These are phyloP conservation scores for Penicillium maclennaniae DNA, from an alignment of 495 filamentous ascomycete genomes.

Conservation along the genomic window DNA sequence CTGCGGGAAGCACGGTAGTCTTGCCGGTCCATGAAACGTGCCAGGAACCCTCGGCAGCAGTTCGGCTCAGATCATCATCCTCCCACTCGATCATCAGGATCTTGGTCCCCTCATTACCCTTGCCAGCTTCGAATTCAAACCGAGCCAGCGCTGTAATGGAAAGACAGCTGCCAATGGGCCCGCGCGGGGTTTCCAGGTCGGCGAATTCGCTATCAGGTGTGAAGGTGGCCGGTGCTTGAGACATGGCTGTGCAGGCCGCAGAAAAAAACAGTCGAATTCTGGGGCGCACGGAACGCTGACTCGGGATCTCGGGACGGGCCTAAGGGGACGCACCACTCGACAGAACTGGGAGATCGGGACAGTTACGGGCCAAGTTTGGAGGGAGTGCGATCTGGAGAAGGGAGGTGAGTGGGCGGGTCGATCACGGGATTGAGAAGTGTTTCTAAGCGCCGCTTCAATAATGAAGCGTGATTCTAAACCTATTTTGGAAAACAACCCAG, in stretches of 20 bases:
- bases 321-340: conserved; percentile 4
- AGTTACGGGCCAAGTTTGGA: conserved; percentile 1
- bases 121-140: conserved; percentile 78
- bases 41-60: conserved; percentile 49
- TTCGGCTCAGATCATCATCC: conserved; percentile 44
- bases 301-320: background rate
- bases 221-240: conserved; percentile 26
- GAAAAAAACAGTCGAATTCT: background rate
- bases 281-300: conserved; percentile 6
- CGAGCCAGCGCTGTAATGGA: conserved; percentile 62
- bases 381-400: background rate
- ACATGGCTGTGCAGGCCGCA: conserved; percentile 10
- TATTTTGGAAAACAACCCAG: no score
- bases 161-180: conserved; percentile 14
- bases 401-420: conserved; percentile 4
- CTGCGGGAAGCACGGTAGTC: conserved; percentile 58
- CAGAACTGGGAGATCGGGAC: background rate
- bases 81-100: conserved; percentile 85
- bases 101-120: conserved; percentile 76
- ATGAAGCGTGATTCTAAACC: no score
- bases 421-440: conserved; percentile 12
- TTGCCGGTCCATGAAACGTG: conserved; percentile 76
- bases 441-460: background rate
- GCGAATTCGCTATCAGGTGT: conserved; percentile 38
- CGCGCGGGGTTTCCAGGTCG: conserved; percentile 31